Conservation (phyloP, 129 eudicot genomes). For the Pseudognaphalium luteoalbum region DNA sequence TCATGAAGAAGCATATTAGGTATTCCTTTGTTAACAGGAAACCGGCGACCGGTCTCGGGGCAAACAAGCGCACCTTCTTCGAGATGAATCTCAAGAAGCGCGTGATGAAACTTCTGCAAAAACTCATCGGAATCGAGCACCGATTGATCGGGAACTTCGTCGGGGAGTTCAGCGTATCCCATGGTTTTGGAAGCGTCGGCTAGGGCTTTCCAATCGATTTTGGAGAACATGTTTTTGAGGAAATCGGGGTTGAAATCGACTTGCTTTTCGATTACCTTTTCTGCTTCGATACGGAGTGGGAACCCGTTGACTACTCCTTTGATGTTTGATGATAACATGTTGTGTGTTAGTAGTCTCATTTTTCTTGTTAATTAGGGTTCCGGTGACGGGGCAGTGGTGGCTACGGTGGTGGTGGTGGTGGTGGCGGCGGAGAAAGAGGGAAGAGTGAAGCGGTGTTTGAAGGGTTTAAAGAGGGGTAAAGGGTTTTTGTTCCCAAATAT, state of each 20-base stretch:
- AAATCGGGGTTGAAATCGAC: conserved; percentile 76
- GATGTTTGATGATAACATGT: conserved; percentile 91
- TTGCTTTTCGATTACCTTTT: conserved; percentile 49
- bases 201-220: conserved; percentile 77
- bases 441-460: neutral
- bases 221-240: conserved; percentile 77
- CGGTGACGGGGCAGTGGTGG: neutral
- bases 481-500: neutral
- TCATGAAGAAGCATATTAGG: conserved; percentile 98
- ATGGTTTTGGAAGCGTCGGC: conserved; percentile 63
- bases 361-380: neutral
- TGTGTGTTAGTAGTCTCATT: conserved; percentile 91
- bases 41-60: conserved; percentile 86
- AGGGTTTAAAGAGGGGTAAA: neutral
- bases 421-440: neutral
- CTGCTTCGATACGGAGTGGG: conserved; percentile 71
- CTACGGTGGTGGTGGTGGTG: neutral
- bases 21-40: conserved; percentile 85
- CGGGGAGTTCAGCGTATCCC: conserved; percentile 81
- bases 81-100: conserved; percentile 80
- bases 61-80: conserved; percentile 94
- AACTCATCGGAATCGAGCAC: conserved; percentile 73
- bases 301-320: conserved; percentile 83
- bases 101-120: conserved; percentile 75
- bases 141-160: conserved; percentile 49